Evolutionary conservation across 2,329 filamentous ascomycete species (phyloP), one percentile per base, ranked within the genome.

Genomic region (Neurospora sp.): DNA sequence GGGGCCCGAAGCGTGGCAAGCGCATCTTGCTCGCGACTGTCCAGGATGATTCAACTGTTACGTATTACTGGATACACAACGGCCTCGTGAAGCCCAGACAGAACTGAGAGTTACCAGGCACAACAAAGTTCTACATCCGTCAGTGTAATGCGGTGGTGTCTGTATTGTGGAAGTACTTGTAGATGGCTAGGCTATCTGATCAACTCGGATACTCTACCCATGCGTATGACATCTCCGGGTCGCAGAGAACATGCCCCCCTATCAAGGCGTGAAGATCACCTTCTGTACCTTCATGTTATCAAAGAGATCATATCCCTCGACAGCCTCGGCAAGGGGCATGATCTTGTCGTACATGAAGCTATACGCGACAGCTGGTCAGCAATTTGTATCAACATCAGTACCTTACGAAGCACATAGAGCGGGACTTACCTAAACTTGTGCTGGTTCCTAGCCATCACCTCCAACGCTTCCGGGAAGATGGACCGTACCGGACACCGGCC

Each of bases 41-140:
- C 67, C 90, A 93, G 77, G 88, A 91, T 75, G 92, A 96, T 80
- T 94, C 92, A 73, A 95, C 92, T 0, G 85, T 96, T 19, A 90
- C 93, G 52, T 96, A 95, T 80, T 96, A 96, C 77, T 85, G 94
- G 73, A 87, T 95, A 78, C 92, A 95, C 76, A 91, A 95, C 78
- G 92, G 92, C n/a, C 89, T 94, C 73, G 91, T 95, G 68, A 96
- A 95, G 82, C 92, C 92, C 33, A 85, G 92, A 70, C 92, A 95
- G 79, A 96, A 96, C 78, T 95, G 81, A 85, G 28, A 11, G 28
- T 33, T 15, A 13, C 52, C 52, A 36, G 15, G 13, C 28, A 62
- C 46, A 28, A 28, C 52, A 33, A 36, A 15, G 52, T 17, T 36
- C 28, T 8, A 33, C 52, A 62, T 62, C 15, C 52, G 52, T 62